Evolutionary conservation across 129 eudicot genomes (phyloP).

Genomic region (Flaveria linearis): DNA sequence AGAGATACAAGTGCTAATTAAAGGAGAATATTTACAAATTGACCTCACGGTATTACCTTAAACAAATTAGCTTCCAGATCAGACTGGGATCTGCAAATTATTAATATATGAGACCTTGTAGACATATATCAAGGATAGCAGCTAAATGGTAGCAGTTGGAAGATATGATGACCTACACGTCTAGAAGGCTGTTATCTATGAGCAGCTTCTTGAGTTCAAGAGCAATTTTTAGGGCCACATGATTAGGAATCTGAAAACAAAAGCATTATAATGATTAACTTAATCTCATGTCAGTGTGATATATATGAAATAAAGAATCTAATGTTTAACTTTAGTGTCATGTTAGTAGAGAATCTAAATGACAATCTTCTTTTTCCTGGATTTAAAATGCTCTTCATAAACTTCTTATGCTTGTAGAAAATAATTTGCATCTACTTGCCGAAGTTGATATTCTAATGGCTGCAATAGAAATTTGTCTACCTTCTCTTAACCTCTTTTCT

Average conservation of each 20-base stretch:
- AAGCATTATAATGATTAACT: slow-evolving; percentile 16
- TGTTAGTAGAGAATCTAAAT: neutral
- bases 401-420: neutral
- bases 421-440: neutral
- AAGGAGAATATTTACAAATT: neutral
- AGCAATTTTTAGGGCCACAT: slow-evolving; percentile 93
- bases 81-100: slow-evolving; percentile 73
- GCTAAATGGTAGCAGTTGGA: slow-evolving; percentile 9
- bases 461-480: neutral
- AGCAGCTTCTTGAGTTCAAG: slow-evolving; percentile 98
- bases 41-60: slow-evolving; percentile 52
- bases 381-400: neutral
- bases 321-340: neutral
- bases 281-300: slow-evolving; percentile 2
- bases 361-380: neutral
- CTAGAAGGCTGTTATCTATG: slow-evolving; percentile 91
- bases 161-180: slow-evolving; percentile 62
- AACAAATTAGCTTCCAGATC: slow-evolving; percentile 96
- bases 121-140: slow-evolving; percentile 15
- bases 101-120: slow-evolving; percentile 15
- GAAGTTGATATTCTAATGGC: neutral
- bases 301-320: slow-evolving; percentile 4
- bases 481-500: neutral
- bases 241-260: slow-evolving; percentile 84
- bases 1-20: neutral